Evolutionary conservation across 768 basidiomycete genomes (phyloP), one percentile per base, ranked within the genome.

Genomic region (Collybia sp.): DNA sequence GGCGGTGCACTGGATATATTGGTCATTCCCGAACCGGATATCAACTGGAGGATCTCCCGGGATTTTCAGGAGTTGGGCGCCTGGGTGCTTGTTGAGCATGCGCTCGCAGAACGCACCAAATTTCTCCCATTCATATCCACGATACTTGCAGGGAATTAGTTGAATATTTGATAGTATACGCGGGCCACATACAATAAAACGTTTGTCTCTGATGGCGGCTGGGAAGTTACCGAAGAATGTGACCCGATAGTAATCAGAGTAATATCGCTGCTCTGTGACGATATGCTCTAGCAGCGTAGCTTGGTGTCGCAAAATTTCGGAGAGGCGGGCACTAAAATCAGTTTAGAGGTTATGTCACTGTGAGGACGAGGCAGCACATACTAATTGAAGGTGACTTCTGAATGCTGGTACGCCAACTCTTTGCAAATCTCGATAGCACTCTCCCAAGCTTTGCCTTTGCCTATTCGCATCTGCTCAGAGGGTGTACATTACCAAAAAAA

Each of bases 391-490:
- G 93, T 92, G 44, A 91, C 77, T 60, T 85, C 83, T 12, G 87
- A 78, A 67, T 97, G 94, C 61, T 97, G 93, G 49, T 71, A 80
- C 12, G 86, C 86, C 18, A 98, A 69, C 56, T 97, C 95, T 66
- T 89, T 90, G 68, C 91, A 94, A 41, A 97, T 87, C 40, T 91
- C 88, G 47, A 96, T 83, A 2, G 93, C 95, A 43, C 79, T 85
- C 64, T 98, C 95, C 80, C 92, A 98, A n/a, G 95, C 94, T 58
- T 95, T 93, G 9, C 94, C 95, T 65, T 93, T 90, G 42, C 91
- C 92, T 93, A 49, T 16, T 17, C 44, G 49, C 34, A 45, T 1
- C 6, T 20, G 0, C 30, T 18, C 35, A 36, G 35, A 12, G 40
- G 40, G 17, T 30, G 19, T 25, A n/a, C 39, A 41, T 5, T 38